A percentile compares a stretch with the other conserved stretches of the same genome.
These are phyloP conservation scores for Lasiosphaeria ovina DNA, from an alignment of 495 filamentous ascomycete species.

Conservation along the genomic window DNA sequence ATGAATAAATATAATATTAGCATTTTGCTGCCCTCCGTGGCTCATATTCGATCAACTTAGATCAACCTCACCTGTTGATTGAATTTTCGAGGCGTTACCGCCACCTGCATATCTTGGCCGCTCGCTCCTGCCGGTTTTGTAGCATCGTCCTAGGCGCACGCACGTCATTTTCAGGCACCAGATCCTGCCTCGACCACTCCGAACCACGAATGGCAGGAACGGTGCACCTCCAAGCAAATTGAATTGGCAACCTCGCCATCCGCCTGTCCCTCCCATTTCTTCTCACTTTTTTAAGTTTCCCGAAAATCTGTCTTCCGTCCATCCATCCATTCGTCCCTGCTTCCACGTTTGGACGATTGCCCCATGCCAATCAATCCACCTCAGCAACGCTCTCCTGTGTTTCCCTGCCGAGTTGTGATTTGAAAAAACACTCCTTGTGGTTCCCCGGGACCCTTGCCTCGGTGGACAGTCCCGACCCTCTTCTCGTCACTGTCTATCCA, in stretches of 20 bases:
- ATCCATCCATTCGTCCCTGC: constrained; percentile 12
- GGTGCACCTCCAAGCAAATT: too few species aligned
- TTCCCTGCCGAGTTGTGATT: not conserved
- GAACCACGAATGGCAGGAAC: too few species aligned
- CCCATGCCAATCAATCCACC: not conserved
- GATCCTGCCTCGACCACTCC: too few species aligned
- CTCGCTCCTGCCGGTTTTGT: not conserved
- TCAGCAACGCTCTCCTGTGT: not conserved
- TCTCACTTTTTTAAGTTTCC: not conserved
- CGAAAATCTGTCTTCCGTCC: not conserved
- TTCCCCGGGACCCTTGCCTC: not conserved
- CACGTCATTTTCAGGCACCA: not conserved
- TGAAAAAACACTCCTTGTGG: not conserved
- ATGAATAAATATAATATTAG: too few species aligned
- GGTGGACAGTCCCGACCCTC: not conserved
- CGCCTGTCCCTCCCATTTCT: not conserved
- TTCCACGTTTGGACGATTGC: not conserved
- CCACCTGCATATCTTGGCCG: too few species aligned
- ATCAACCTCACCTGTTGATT: too few species aligned
- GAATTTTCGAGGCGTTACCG: too few species aligned
- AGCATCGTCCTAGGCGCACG: not conserved
- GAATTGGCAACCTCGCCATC: not conserved
- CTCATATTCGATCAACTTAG: too few species aligned
- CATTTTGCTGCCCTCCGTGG: too few species aligned
- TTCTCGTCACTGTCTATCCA: not conserved